Base-by-base conservation (phyloP, 768 basidiomycete species). In the Fistulinella prunicolor region DNA sequence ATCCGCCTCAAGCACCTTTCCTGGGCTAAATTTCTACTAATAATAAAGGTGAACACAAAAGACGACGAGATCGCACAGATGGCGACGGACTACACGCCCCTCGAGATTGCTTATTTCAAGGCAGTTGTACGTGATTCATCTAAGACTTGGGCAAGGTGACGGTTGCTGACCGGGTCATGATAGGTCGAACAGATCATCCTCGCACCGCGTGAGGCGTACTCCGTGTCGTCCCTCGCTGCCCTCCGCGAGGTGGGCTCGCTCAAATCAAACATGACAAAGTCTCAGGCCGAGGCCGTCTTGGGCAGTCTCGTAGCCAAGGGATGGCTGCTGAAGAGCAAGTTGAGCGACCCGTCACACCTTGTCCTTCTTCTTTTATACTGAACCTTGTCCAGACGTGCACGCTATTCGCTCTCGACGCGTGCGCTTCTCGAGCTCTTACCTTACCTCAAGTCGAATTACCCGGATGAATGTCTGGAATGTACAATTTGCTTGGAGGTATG, bases 151-250 rank as follows among this genome's bases (percentile, higher is more conserved):
- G 10, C 28, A 9, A 9, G 9, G 24, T 14, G 13, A 6, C 6
- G 8, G 16, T 20, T 3, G 45, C 45, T 47, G 28, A 46, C 26
- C n/a, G 22, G n/a, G 13, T 13, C 29, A 41, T 23, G 19, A 20
- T 56, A 94, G 92, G 77, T 94, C 34, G 88, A 93, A 59, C 85
- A 87, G 67, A 93, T 95, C 57, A 86, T 94, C 79, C 73, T 85
- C 16, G 88, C 91, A 7, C 82, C 88, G 6, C 75, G 76, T 35
- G 81, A 85, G 59, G 71, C 85, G 0, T 95, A 76, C 63, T 91
- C 84, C 16, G 76, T 91, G 10, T 85, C 87, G 0, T 89, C 89
- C 5, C 68, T 89, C 21, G 83, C 81, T 3, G 90, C 89, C 1
- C 70, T 91, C 35, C 81, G 89, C 38, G 85, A 89, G 65, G 78